Evolutionary conservation across 176 grass and related monocot species (phyloP).

Genomic region (Neostapfia colusana): DNA sequence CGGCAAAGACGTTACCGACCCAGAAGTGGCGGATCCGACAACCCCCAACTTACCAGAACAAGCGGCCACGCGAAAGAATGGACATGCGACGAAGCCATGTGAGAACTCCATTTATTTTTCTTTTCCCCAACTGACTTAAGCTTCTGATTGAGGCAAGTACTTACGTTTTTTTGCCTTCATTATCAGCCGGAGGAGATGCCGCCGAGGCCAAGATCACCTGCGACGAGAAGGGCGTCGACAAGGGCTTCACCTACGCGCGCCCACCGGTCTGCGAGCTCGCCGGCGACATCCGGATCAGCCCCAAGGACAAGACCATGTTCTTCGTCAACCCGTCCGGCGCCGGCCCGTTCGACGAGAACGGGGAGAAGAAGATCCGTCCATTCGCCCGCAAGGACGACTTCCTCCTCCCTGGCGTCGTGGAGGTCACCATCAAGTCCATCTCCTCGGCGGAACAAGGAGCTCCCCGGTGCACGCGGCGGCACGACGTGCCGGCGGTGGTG

Average conservation of each 20-base stretch:
- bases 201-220: constrained; percentile 47
- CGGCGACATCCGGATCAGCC: constrained; percentile 65
- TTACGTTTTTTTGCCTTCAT: background rate
- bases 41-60: constrained; percentile 8
- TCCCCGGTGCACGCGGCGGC: too few species aligned
- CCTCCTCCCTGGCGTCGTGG: constrained; percentile 59
- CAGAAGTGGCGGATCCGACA: too few species aligned
- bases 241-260: constrained; percentile 77
- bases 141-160: background rate
- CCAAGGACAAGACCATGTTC: constrained; percentile 53
- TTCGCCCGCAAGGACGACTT: constrained; percentile 78
- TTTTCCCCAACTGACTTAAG: background rate
- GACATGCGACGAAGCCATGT: constrained; percentile 22
- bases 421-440: constrained; percentile 69
- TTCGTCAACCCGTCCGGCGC: constrained; percentile 46
- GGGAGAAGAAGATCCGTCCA: constrained; percentile 52
- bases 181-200: background rate
- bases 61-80: background rate
- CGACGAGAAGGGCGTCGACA: constrained; percentile 62
- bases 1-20: background rate
- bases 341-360: constrained; percentile 43
- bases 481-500: too few species aligned
- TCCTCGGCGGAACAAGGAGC: constrained; percentile 36
- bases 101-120: background rate
- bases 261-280: constrained; percentile 64